These are phyloP conservation scores for Nemophila menziesii DNA, from an alignment of 257 asterid species.

Conservation along the genomic window DNA sequence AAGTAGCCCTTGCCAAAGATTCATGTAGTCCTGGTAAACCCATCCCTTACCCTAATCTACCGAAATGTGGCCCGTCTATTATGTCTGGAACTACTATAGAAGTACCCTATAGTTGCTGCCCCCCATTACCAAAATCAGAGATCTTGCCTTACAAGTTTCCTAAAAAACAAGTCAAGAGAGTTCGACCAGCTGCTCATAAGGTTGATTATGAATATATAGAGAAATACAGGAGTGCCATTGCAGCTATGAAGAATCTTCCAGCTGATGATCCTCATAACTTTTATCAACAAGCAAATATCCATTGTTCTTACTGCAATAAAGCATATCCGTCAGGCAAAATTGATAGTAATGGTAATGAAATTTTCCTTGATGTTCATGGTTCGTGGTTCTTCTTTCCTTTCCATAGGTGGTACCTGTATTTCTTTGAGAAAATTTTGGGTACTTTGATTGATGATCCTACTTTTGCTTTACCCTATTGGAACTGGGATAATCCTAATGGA, in stretches of 20 bases:
- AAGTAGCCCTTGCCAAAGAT: no score
- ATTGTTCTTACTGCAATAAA: conserved; percentile 23
- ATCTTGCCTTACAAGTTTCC: conserved; percentile 7
- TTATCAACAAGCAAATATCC: conserved; percentile 21
- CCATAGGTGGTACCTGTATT: conserved; percentile 24
- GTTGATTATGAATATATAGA: conserved; percentile 5
- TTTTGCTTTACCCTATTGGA: conserved; percentile 2
- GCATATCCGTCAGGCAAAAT: conserved; percentile 5
- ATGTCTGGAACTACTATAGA: neutral
- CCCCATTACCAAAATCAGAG: conserved; percentile 5
- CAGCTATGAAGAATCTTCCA: conserved; percentile 13
- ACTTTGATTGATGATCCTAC: conserved; percentile 14
- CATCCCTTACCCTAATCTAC: neutral
- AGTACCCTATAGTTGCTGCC: conserved; percentile 11
- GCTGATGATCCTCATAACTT: conserved; percentile 16
- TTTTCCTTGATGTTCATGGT: conserved; percentile 12
- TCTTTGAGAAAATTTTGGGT: conserved; percentile 23
- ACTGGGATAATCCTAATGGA: conserved; percentile 13
- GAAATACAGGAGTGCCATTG: conserved; percentile 9
- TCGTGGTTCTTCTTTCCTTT: conserved; percentile 25
- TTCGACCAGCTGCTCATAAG: conserved; percentile 20
- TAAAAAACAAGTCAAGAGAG: neutral
- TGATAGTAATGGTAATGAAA: neutral
- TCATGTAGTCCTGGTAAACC: neutral
- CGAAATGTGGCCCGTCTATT: conserved; percentile 2